A percentile compares a stretch with the other conserved stretches of the same genome.
phyloP scores from a whole-genome alignment of 2,329 filamentous ascomycete genomes.

The Eutypella sp. region DNA sequence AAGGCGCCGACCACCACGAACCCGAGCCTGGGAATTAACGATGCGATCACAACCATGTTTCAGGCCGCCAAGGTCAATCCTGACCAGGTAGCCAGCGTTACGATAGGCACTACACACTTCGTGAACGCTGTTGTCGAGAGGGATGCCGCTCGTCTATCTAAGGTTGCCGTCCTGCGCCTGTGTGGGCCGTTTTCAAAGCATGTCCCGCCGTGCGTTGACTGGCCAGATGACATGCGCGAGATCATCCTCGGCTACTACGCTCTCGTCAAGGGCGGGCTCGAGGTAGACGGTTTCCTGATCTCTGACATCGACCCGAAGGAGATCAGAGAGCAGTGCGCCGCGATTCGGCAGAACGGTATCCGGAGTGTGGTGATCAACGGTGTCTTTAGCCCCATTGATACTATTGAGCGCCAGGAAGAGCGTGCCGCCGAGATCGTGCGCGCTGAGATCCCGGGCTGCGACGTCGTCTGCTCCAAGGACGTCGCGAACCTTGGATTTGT shows the following conservation, averaged over 20 bases:
- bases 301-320: constrained; percentile 37
- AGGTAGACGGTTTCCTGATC: constrained; percentile 46
- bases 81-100: constrained; percentile 40
- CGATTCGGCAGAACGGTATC: constrained; percentile 38
- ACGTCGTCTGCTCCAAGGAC: constrained; percentile 47
- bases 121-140: constrained; percentile 54
- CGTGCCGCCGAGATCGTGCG: constrained; percentile 38
- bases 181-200: constrained; percentile 50
- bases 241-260: constrained; percentile 42
- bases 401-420: constrained; percentile 43
- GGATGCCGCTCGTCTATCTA: constrained; percentile 41
- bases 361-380: constrained; percentile 43
- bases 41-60: constrained; percentile 41
- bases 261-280: constrained; percentile 44
- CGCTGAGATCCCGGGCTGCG: constrained; percentile 32
- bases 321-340: constrained; percentile 33
- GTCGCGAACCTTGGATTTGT: constrained; percentile 51
- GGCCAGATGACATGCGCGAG: constrained; percentile 43
- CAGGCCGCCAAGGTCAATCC: constrained; percentile 19
- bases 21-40: constrained; percentile 41
- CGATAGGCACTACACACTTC: constrained; percentile 54
- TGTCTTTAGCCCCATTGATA: constrained; percentile 50
- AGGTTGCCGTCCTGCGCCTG: constrained; percentile 50
- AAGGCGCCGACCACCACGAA: constrained; percentile 45
- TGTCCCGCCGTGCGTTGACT: constrained; percentile 47